Evolutionary conservation across 148 eudicot species (phyloP), one percentile per base, ranked within the genome.

Genomic region (Diospyros kaki): DNA sequence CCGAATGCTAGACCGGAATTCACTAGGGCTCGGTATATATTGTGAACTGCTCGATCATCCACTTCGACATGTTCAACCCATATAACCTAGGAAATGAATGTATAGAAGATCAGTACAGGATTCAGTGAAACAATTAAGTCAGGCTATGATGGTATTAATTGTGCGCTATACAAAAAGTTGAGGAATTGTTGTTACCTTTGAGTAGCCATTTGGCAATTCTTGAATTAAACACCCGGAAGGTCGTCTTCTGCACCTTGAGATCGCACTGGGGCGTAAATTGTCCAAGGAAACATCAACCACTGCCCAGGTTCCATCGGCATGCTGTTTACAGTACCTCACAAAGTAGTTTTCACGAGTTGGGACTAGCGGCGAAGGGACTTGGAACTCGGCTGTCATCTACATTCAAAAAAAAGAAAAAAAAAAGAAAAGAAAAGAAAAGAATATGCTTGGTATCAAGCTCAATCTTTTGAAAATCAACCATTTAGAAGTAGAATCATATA

Each of bases 331-430:
- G 46, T 89, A 91, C 77, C 96, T 83, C 38, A 86, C 93, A 46
- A 85, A 91, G 85, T 91, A 89, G 84, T 83, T 84, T 18, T 89
- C 96, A 1, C 96, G 84, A 0, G 88, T 91, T 63, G 96, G 96
- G 38, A 91, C 93, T 4, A 89, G 85, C 2, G 96, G 96, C 6
- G 93, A 89, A 54, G 93, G 91, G 58, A 91, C 96, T 82, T 91
- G 96, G 75, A 89, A 89, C 71, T 91, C 96, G 1, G 93, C 89
- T 64, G 90, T 81, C 92, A 90, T 91, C 93, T 91, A 76, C 92
- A 90, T 91, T 91, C 89, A 76, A 72, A 44, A 70, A 13, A 69
- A 56, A 46, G 10, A 9, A 46, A 56, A 8, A 39, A 55, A 4
- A 13, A 55, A 55, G 12, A 55, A 4, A 9, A 13, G 58, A 4